Conservation (phyloP, 2,329 filamentous ascomycete species). For the Aspergillus arachidicola region DNA sequence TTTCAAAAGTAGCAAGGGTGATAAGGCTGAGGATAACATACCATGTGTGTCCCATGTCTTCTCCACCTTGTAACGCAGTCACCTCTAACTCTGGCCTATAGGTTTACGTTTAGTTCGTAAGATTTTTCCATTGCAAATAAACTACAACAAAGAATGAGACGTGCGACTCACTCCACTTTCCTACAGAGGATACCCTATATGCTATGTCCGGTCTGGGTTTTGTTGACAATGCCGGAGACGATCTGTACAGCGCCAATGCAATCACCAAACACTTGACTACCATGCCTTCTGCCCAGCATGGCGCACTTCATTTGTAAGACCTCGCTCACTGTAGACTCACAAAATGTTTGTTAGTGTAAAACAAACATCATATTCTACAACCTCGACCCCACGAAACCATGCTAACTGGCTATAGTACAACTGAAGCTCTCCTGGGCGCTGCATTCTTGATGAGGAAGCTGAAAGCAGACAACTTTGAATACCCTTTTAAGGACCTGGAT, state of each 20-base stretch:
- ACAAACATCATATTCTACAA: neutral
- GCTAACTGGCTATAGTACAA: constrained; percentile 28
- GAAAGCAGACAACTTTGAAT: constrained; percentile 35
- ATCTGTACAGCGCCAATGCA: constrained; percentile 34
- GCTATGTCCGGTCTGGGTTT: constrained; percentile 41
- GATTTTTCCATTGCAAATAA: neutral
- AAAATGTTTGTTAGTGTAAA: neutral
- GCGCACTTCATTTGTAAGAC: constrained; percentile 41
- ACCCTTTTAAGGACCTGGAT: constrained; percentile 37
- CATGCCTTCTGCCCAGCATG: constrained; percentile 40
- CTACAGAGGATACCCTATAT: constrained; percentile 40
- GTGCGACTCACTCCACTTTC: neutral
- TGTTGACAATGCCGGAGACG: constrained; percentile 35
- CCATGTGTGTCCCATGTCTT: neutral
- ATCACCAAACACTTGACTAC: constrained; percentile 38
- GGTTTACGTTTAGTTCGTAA: constrained; percentile 27
- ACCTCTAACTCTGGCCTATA: constrained; percentile 4
- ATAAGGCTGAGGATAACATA: constrained; percentile 1
- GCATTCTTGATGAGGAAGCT: constrained; percentile 42
- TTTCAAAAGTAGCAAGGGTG: constrained; percentile 20
- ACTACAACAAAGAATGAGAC: neutral
- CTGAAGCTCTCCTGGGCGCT: constrained; percentile 37
- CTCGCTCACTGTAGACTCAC: neutral
- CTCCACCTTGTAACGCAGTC: neutral
- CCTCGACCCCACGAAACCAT: neutral